phyloP scores from a whole-genome alignment of 805 yeast genomes.

The Tetrapisispora fleetii region DNA sequence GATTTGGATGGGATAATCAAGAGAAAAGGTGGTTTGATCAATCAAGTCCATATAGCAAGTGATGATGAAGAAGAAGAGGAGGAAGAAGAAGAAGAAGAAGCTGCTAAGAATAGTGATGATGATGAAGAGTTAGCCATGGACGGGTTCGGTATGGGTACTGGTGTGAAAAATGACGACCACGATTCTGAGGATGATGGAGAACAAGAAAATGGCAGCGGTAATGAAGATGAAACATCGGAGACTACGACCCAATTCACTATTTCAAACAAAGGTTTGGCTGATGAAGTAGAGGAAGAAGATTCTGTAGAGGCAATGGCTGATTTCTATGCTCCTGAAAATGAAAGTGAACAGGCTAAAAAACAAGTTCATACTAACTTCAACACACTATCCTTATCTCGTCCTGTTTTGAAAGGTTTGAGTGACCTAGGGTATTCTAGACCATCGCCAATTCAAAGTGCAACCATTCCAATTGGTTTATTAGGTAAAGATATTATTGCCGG shows the following conservation, averaged over 20 bases:
- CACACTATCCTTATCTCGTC: slow-evolving; percentile 75
- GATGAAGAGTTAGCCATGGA: slow-evolving; percentile 32
- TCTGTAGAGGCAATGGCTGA: slow-evolving; percentile 75
- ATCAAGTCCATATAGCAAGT: slow-evolving; percentile 38
- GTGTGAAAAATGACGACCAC: slow-evolving; percentile 23
- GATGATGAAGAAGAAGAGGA: slow-evolving; percentile 34
- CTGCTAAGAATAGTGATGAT: slow-evolving; percentile 24
- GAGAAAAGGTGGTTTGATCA: slow-evolving; percentile 70
- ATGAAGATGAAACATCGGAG: slow-evolving; percentile 28
- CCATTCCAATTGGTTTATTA: slow-evolving; percentile 83
- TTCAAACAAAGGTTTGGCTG: slow-evolving; percentile 13
- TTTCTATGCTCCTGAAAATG: slow-evolving; percentile 55
- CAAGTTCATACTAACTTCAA: slow-evolving; percentile 59
- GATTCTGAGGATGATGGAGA: slow-evolving; percentile 26
- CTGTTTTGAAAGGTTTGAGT: slow-evolving; percentile 73
- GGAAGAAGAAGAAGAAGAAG: slow-evolving; percentile 36
- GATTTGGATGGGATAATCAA: slow-evolving; percentile 82
- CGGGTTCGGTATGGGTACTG: slow-evolving; percentile 33
- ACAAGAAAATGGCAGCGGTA: slow-evolving; percentile 11
- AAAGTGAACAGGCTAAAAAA: slow-evolving; percentile 43
- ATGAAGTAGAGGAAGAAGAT: slow-evolving; percentile 24
- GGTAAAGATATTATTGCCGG: slow-evolving; percentile 98
- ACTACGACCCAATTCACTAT: slow-evolving; percentile 8
- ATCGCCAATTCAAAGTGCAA: slow-evolving; percentile 86
- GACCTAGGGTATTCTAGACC: slow-evolving; percentile 80